These are phyloP conservation scores for Fusarium torreyae DNA, from an alignment of 2,329 filamentous ascomycete genomes.

Conservation along the genomic window DNA sequence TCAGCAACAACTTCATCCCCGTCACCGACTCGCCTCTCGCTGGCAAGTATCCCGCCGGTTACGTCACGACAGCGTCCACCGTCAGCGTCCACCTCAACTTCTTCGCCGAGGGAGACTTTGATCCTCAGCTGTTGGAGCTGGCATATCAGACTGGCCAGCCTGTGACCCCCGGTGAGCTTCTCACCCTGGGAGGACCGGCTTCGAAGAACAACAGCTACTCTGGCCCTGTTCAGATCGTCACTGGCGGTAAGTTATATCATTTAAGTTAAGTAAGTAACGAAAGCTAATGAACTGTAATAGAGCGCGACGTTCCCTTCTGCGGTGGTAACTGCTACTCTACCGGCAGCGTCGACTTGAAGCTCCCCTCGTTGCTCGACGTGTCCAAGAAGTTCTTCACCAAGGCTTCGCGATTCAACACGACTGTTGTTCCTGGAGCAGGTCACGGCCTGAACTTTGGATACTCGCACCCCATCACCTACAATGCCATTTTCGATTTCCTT, in stretches of 20 bases:
- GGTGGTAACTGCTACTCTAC: conserved; percentile 71
- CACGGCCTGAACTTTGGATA: conserved; percentile 67
- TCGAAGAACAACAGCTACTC: conserved; percentile 57
- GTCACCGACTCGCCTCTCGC: conserved; percentile 55
- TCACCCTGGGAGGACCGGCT: conserved; percentile 65
- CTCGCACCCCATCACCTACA: conserved; percentile 53
- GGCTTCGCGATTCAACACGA: conserved; percentile 65
- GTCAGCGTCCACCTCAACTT: conserved; percentile 68
- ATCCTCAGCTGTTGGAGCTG: conserved; percentile 64
- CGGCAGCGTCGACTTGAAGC: conserved; percentile 54
- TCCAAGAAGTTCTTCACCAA: conserved; percentile 61
- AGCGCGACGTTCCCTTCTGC: conserved; percentile 70
- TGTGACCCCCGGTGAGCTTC: conserved; percentile 70
- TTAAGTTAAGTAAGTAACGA: not conserved
- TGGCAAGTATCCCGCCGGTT: conserved; percentile 62
- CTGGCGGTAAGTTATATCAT: conserved; percentile 60
- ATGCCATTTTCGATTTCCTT: conserved; percentile 58
- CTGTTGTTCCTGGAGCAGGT: conserved; percentile 67
- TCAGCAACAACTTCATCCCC: conserved; percentile 64
- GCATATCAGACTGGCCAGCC: conserved; percentile 68
- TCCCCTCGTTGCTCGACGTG: conserved; percentile 60
- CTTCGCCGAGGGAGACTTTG: conserved; percentile 68
- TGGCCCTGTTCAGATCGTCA: conserved; percentile 72
- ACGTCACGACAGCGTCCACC: conserved; percentile 64
- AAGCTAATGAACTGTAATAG: conserved; percentile 48